These are phyloP conservation scores for Diospyros kaki DNA, from an alignment of 148 eudicot genomes.

Conservation along the genomic window DNA sequence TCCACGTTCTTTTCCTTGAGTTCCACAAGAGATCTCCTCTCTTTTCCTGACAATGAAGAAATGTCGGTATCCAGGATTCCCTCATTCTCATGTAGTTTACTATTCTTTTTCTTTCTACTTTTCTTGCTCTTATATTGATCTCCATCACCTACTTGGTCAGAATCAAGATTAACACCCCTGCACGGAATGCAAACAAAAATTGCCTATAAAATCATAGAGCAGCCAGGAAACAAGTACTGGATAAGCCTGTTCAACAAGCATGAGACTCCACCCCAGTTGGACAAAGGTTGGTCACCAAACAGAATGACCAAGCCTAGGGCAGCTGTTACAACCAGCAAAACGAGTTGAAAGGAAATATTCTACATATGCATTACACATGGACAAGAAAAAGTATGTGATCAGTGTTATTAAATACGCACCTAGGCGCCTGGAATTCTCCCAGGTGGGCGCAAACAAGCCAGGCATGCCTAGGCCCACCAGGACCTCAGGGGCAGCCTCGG, in stretches of 20 bases:
- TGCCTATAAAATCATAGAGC: background rate
- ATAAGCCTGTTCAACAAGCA: background rate
- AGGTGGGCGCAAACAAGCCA: too few species aligned
- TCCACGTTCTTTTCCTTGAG: conserved; percentile 19
- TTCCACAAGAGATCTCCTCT: conserved; percentile 6
- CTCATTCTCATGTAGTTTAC: conserved; percentile 26
- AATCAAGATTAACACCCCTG: conserved; percentile 25
- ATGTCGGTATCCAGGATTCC: conserved; percentile 12
- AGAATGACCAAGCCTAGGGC: background rate
- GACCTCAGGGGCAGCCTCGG: too few species aligned
- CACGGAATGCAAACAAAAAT: conserved; percentile 3
- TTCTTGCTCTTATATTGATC: conserved; percentile 35
- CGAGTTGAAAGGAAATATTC: too few species aligned
- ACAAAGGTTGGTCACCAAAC: background rate
- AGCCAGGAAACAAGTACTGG: background rate
- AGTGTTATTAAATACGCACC: too few species aligned
- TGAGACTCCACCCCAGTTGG: background rate
- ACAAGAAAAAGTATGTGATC: too few species aligned
- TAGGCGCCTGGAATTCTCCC: too few species aligned
- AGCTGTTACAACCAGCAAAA: too few species aligned
- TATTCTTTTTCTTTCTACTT: conserved; percentile 42
- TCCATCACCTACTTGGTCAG: conserved; percentile 22
- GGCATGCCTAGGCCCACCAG: too few species aligned
- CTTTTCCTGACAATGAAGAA: background rate
- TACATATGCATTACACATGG: too few species aligned